Evolutionary conservation across 202 grass and related monocot species (phyloP).

Genomic region (Digitaria exilis): DNA sequence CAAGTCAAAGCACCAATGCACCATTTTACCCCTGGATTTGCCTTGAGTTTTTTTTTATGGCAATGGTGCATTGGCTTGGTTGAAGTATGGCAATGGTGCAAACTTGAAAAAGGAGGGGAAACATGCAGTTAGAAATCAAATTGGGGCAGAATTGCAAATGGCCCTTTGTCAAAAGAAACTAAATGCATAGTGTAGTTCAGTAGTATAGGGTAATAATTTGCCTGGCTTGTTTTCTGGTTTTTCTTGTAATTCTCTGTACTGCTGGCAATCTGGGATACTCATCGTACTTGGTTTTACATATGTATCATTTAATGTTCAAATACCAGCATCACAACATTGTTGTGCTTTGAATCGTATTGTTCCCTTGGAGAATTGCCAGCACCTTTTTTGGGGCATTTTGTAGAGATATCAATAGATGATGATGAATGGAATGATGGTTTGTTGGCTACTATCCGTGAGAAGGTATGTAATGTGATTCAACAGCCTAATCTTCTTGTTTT

Average conservation of each 20-base stretch:
- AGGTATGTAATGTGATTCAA: slow-evolving; percentile 51
- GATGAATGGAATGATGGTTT: slow-evolving; percentile 96
- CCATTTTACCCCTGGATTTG: background rate
- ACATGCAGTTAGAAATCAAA: background rate
- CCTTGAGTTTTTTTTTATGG: background rate
- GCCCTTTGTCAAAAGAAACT: background rate
- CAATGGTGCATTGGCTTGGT: background rate
- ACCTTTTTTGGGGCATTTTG: slow-evolving; percentile 28
- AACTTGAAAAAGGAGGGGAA: background rate
- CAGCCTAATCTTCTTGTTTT: background rate
- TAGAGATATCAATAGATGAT: slow-evolving; percentile 82
- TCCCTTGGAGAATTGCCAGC: slow-evolving; percentile 12
- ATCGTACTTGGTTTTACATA: background rate
- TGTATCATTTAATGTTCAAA: slow-evolving; percentile 25
- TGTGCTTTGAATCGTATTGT: background rate
- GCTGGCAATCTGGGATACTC: background rate
- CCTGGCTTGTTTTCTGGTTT: background rate
- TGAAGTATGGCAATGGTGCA: background rate
- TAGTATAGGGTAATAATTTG: background rate
- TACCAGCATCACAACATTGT: slow-evolving; percentile 16
- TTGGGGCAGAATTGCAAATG: background rate
- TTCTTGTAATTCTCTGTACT: background rate
- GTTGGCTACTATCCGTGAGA: slow-evolving; percentile 94
- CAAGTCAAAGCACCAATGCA: background rate
- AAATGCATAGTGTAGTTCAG: background rate